Base-by-base conservation (phyloP, 768 basidiomycete species). In the Cystofilobasidium capitatum region DNA sequence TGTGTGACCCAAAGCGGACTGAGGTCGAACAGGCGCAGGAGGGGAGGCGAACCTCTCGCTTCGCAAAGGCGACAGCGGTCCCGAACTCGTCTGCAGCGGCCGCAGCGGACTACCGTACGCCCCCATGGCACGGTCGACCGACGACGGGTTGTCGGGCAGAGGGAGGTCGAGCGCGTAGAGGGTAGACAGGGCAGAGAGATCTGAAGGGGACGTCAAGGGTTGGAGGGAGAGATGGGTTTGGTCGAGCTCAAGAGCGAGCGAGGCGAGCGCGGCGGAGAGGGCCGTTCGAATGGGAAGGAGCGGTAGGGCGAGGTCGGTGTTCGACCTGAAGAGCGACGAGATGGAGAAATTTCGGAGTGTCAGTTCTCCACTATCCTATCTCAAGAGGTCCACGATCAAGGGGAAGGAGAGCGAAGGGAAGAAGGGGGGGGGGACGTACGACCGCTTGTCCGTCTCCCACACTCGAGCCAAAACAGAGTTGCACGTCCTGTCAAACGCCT, bases 401-500 rank as follows among this genome's bases (percentile, higher is more conserved):
- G 29, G 31, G 55, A 58, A 22, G 7, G 20, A 12, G 29, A 33
- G 55, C 17, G 22, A 51, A 17, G 31, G 36, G 13, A 22, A 2
- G 22, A 42, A 58, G 17, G 44, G 12, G 5, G 24, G 31, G 31
- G 20, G n/a, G 22, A 58, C 64, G 31, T 42, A 66, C 65, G 31
- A 44, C 9, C 26, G 20, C 58, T 35, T n/a, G 42, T 66, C 65
- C 31, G 47, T 44, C 6, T 45, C 45, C 17, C 33, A 45, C 24
- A 59, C 44, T 5, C 29, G 24, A 9, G 8, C 14, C 29, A 66
- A 26, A 3, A 33, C 58, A 1, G 58, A 17, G 47, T 66, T 66
- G 45, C 58, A 45, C 14, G 45, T 31, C 16, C 65, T 29, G 36
- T 66, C 65, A 12, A 60, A 49, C 13, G 44, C 65, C 45, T 66